Conservation (phyloP, 257 asterid genomes). For the Paraleonurus japonicus region DNA sequence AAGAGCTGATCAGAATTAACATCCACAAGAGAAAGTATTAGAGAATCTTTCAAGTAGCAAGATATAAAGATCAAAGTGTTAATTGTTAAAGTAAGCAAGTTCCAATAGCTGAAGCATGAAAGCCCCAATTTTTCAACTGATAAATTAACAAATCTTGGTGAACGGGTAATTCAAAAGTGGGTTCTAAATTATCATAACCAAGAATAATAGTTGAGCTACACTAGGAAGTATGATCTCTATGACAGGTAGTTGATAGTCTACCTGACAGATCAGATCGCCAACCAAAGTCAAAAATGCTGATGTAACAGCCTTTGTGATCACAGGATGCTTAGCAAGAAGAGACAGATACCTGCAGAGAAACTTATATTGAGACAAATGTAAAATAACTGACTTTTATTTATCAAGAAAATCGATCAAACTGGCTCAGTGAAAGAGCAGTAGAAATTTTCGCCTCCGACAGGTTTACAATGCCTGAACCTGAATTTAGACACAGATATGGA, state of each 20-base stretch:
- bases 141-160: background rate
- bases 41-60: background rate
- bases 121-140: background rate
- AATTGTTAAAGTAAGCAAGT: slow-evolving; percentile 4
- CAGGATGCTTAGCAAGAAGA: slow-evolving; percentile 82
- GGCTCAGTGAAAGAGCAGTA: background rate
- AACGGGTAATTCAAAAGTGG: background rate
- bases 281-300: slow-evolving; percentile 69
- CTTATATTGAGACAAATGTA: slow-evolving; percentile 5
- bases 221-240: slow-evolving; percentile 15
- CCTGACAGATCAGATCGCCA: slow-evolving; percentile 93
- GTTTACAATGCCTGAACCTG: background rate
- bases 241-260: slow-evolving; percentile 29
- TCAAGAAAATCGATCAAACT: background rate
- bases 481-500: background rate
- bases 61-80: slow-evolving; percentile 1
- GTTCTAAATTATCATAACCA: slow-evolving; percentile 4
- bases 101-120: background rate
- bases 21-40: slow-evolving; percentile 9
- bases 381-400: background rate
- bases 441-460: no score
- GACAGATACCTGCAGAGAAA: slow-evolving; percentile 70
- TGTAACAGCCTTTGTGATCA: slow-evolving; percentile 79
- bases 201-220: background rate
- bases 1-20: slow-evolving; percentile 48